Conservation (phyloP, 108 stramenopile species). For the Mayamaea pseudoterrestris region DNA sequence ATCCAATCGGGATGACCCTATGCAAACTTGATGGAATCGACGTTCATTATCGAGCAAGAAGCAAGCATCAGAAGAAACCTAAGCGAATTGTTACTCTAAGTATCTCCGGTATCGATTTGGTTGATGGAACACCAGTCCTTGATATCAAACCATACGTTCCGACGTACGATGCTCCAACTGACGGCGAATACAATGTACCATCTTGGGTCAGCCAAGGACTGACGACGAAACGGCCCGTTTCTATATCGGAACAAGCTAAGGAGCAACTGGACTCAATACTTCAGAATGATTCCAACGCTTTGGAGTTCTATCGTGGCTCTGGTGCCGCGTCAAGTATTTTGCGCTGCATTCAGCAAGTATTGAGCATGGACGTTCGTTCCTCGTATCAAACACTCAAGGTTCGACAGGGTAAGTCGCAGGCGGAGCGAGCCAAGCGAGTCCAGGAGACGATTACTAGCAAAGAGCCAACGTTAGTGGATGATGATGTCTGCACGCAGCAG, state of each 20-base stretch:
- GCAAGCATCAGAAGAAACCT: too few species aligned
- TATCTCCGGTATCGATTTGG: constrained; percentile 69
- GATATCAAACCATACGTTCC: constrained; percentile 91
- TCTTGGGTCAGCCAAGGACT: constrained; percentile 50
- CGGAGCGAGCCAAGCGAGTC: constrained; percentile 53
- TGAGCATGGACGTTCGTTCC: constrained; percentile 67
- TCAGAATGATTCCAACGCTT: constrained; percentile 10
- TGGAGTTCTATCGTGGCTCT: constrained; percentile 56
- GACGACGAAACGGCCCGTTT: constrained; percentile 39
- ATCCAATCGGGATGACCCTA: constrained; percentile 84
- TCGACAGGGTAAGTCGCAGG: constrained; percentile 59
- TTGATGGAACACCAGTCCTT: constrained; percentile 86
- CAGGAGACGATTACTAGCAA: constrained; percentile 8
- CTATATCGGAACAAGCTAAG: constrained; percentile 24
- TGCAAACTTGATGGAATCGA: constrained; percentile 57
- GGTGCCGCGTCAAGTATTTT: constrained; percentile 24
- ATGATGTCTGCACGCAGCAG: constrained; percentile 52
- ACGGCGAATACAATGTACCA: too few species aligned
- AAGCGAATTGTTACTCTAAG: too few species aligned
- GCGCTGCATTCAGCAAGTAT: constrained; percentile 52
- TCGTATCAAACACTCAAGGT: constrained; percentile 71
- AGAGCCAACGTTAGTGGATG: background rate
- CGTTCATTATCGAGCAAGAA: too few species aligned
- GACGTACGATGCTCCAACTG: too few species aligned
- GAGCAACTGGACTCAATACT: constrained; percentile 30